Evolutionary conservation across 805 yeast species (phyloP).

Genomic region (Hanseniaspora taiwanica): DNA sequence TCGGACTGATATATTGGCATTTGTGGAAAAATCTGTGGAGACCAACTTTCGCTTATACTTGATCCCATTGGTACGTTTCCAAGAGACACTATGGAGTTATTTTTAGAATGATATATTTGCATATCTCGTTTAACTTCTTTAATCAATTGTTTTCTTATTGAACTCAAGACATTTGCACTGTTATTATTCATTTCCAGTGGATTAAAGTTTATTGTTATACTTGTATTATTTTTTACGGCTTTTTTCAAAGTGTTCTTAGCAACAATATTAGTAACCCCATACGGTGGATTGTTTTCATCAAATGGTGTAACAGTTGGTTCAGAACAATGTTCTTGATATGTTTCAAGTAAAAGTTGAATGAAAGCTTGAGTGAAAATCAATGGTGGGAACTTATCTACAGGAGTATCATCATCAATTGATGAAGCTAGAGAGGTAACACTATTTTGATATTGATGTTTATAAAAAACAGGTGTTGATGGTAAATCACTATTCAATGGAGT

Average conservation of each 20-base stretch:
- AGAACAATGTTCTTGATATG: constrained; percentile 35
- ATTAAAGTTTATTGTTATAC: constrained; percentile 27
- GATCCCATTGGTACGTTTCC: background rate
- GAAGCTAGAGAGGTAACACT: constrained; percentile 18
- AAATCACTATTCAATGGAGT: background rate
- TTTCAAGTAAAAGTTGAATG: constrained; percentile 32
- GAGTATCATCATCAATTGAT: constrained; percentile 1
- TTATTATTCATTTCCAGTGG: constrained; percentile 25
- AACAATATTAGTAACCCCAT: constrained; percentile 48
- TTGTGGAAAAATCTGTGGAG: background rate
- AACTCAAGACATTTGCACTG: constrained; percentile 25
- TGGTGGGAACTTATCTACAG: constrained; percentile 2
- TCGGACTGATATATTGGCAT: background rate
- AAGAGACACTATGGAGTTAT: constrained; percentile 15
- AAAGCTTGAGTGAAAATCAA: constrained; percentile 24
- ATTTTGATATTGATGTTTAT: constrained; percentile 13
- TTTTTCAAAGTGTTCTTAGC: constrained; percentile 39
- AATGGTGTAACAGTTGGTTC: constrained; percentile 60
- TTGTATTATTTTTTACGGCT: constrained; percentile 22
- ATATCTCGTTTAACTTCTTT: constrained; percentile 20
- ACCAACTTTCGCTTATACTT: constrained; percentile 5
- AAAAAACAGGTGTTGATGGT: constrained; percentile 2
- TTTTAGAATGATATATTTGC: constrained; percentile 14
- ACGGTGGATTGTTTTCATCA: constrained; percentile 50
- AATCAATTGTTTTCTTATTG: constrained; percentile 27